Percentiles rank a stretch among this genome's conserved stretches.
Evolutionary conservation across 2,329 filamentous ascomycete species (phyloP).

Genomic region (Leptographium flavum): DNA sequence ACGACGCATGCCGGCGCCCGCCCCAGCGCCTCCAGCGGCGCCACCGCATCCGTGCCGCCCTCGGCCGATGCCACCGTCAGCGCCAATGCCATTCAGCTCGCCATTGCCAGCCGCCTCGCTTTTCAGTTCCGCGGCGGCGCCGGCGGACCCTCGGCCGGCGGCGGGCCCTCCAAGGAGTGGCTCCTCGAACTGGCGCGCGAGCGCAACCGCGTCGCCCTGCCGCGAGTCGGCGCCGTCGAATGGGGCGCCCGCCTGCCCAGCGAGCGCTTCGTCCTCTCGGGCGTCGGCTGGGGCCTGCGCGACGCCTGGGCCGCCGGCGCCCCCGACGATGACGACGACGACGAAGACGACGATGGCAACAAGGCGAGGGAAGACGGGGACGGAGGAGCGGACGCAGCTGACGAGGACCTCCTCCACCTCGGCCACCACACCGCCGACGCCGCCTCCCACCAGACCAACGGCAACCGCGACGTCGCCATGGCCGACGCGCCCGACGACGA

Average conservation of each 20-base stretch:
- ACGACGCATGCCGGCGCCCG: slow-evolving; percentile 39
- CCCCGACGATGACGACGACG: slow-evolving; percentile 28
- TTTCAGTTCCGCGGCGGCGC: slow-evolving; percentile 52
- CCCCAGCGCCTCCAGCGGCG: slow-evolving; percentile 34
- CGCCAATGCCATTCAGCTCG: slow-evolving; percentile 55
- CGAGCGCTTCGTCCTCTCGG: slow-evolving; percentile 54
- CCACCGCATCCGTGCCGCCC: slow-evolving; percentile 29
- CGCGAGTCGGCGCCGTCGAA: slow-evolving; percentile 47
- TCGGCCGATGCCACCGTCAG: slow-evolving; percentile 42
- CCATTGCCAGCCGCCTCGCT: slow-evolving; percentile 52
- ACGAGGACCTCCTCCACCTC: slow-evolving; percentile 24
- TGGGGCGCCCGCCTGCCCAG: slow-evolving; percentile 54
- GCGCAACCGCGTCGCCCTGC: slow-evolving; percentile 52
- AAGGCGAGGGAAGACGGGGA: slow-evolving; percentile 18
- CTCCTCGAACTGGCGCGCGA: slow-evolving; percentile 60
- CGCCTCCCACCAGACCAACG: slow-evolving; percentile 6
- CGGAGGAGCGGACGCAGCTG: slow-evolving; percentile 25
- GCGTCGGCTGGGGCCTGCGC: slow-evolving; percentile 48
- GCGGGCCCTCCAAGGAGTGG: slow-evolving; percentile 57
- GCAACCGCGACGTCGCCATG: slow-evolving; percentile 23
- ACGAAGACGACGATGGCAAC: slow-evolving; percentile 18
- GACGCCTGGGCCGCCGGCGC: slow-evolving; percentile 38
- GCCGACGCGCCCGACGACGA: slow-evolving; percentile 36
- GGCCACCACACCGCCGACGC: slow-evolving; percentile 20
- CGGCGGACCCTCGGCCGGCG: slow-evolving; percentile 26